phyloP scores from a whole-genome alignment of 1,284 basidiomycete species.

The Sporisorium scitamineum region DNA sequence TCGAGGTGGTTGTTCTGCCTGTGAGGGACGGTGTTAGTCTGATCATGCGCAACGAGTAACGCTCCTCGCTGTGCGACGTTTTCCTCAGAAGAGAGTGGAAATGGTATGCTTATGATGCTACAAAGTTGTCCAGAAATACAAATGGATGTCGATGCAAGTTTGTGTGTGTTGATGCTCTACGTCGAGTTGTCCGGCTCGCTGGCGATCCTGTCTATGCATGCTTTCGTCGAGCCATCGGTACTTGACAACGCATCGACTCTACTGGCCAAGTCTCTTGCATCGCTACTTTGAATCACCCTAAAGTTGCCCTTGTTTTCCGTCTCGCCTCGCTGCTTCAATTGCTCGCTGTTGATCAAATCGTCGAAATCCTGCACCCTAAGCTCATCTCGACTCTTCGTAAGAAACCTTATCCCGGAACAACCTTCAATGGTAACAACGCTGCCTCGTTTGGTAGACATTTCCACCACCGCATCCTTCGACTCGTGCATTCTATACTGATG shows the following conservation, averaged over 20 bases:
- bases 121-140: constrained; percentile 2
- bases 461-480: constrained; percentile 14
- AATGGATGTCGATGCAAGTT: not conserved
- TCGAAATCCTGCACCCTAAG: constrained; percentile 50
- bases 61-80: not conserved
- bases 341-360: constrained; percentile 35
- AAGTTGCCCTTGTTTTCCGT: constrained; percentile 5
- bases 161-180: not conserved
- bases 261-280: not conserved
- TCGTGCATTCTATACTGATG: constrained; percentile 50
- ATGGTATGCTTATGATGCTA: not conserved
- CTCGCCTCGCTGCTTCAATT: constrained; percentile 5
- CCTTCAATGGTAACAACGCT: constrained; percentile 37
- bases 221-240: not conserved
- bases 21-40: constrained; percentile 67
- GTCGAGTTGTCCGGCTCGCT: not conserved
- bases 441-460: constrained; percentile 24
- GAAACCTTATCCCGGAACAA: constrained; percentile 15
- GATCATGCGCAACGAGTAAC: constrained; percentile 54
- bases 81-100: not conserved
- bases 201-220: not conserved
- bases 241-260: not conserved
- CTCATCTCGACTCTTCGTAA: not conserved
- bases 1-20: constrained; percentile 61
- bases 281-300: not conserved